A percentile compares a stretch with the other conserved stretches of the same genome.
These are phyloP conservation scores for Suillus ampliporus DNA, from an alignment of 768 basidiomycete genomes.

Conservation along the genomic window DNA sequence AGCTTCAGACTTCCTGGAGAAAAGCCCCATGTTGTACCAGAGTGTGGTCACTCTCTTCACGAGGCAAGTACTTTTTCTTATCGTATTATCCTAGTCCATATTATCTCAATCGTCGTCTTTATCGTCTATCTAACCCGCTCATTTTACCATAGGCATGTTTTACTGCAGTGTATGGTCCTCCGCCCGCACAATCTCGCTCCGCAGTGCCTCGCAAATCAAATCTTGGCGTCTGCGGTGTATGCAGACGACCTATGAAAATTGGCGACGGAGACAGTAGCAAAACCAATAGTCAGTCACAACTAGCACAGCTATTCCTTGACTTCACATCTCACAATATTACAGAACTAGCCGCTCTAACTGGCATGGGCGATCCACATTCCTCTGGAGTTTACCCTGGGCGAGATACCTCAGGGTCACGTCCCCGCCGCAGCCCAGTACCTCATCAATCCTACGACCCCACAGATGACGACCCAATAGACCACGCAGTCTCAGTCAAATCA, in stretches of 20 bases:
- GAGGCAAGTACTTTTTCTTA: constrained; percentile 56
- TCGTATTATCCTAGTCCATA: neutral
- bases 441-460: constrained; percentile 63
- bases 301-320: neutral
- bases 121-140: constrained; percentile 16
- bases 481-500: constrained; percentile 55
- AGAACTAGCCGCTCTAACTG: constrained; percentile 96
- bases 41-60: constrained; percentile 98
- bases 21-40: constrained; percentile 96
- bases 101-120: neutral
- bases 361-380: constrained; percentile 72
- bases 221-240: constrained; percentile 96
- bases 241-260: constrained; percentile 95
- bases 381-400: constrained; percentile 71
- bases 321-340: constrained; percentile 19
- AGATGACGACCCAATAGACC: constrained; percentile 87
- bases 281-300: constrained; percentile 76
- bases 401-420: constrained; percentile 50
- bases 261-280: constrained; percentile 83
- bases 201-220: constrained; percentile 72
- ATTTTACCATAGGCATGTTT: constrained; percentile 81
- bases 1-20: constrained; percentile 94
- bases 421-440: constrained; percentile 37
- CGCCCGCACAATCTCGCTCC: constrained; percentile 60
- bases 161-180: constrained; percentile 93